These are phyloP conservation scores for Eucalyptus cloeziana DNA, from an alignment of 345 rosid genomes.

Conservation along the genomic window DNA sequence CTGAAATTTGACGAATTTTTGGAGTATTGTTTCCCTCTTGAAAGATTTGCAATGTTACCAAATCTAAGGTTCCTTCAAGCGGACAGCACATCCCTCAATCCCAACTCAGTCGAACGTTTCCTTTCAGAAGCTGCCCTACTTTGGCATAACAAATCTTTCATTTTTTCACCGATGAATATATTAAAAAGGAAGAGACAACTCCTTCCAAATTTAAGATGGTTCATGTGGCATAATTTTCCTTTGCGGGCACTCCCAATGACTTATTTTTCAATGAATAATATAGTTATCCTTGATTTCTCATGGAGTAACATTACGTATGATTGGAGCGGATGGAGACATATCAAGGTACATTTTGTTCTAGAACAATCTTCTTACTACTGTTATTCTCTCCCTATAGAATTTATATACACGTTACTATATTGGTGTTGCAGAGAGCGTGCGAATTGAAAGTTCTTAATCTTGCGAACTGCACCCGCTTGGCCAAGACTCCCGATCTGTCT, in stretches of 20 bases:
- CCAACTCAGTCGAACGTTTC: neutral
- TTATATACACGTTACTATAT: neutral
- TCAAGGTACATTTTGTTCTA: neutral
- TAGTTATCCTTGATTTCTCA: neutral
- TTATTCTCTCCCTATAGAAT: neutral
- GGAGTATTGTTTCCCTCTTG: neutral
- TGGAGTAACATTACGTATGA: neutral
- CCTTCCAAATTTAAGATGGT: neutral
- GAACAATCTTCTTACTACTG: neutral
- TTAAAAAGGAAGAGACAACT: neutral
- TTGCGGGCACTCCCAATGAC: neutral
- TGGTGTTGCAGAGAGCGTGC: neutral
- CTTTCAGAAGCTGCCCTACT: neutral
- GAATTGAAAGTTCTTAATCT: neutral
- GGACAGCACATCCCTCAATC: neutral
- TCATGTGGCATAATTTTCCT: neutral
- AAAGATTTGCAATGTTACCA: neutral
- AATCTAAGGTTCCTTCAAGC: neutral
- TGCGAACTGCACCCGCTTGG: neutral
- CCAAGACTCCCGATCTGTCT: neutral
- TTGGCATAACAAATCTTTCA: neutral
- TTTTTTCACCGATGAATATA: neutral
- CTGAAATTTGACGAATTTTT: neutral
- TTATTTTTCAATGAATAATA: neutral
- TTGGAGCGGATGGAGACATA: neutral